Evolutionary conservation across 2,329 filamentous ascomycete species (phyloP).

Genomic region (Incumbomyces lentus): DNA sequence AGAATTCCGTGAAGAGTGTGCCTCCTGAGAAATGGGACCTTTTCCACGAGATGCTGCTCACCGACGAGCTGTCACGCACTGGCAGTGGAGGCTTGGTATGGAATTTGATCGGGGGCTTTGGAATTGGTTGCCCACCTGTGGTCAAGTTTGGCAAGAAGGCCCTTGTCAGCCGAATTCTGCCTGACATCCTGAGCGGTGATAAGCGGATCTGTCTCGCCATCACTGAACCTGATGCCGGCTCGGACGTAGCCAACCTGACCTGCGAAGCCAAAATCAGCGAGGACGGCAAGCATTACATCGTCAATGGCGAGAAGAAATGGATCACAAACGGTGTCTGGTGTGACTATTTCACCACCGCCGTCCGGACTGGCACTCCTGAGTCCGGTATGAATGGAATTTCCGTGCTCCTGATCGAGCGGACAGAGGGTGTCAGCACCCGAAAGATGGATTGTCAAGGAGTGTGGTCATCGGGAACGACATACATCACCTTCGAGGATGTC

Average conservation of each 20-base stretch:
- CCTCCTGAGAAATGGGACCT: conserved; percentile 87
- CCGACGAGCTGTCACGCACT: conserved; percentile 81
- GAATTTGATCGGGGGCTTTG: conserved; percentile 94
- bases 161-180: conserved; percentile 77
- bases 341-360: conserved; percentile 96
- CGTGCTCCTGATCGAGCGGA: conserved; percentile 83
- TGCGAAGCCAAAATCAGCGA: conserved; percentile 92
- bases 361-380: conserved; percentile 65
- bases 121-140: conserved; percentile 83
- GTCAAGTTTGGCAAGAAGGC: conserved; percentile 84
- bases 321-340: conserved; percentile 96
- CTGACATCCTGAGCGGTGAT: conserved; percentile 77
- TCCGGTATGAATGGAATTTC: conserved; percentile 83
- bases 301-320: conserved; percentile 99
- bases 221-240: conserved; percentile 90
- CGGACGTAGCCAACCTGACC: conserved; percentile 86
- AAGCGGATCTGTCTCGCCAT: conserved; percentile 97
- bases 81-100: conserved; percentile 91
- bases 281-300: conserved; percentile 97
- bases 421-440: conserved; percentile 78
- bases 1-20: conserved; percentile 65
- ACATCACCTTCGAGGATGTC: conserved; percentile 97
- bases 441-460: conserved; percentile 99
- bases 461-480: conserved; percentile 89
- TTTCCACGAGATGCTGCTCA: conserved; percentile 94